These are phyloP conservation scores for Trichoderma virens DNA, from an alignment of 495 filamentous ascomycete species.

Conservation along the genomic window DNA sequence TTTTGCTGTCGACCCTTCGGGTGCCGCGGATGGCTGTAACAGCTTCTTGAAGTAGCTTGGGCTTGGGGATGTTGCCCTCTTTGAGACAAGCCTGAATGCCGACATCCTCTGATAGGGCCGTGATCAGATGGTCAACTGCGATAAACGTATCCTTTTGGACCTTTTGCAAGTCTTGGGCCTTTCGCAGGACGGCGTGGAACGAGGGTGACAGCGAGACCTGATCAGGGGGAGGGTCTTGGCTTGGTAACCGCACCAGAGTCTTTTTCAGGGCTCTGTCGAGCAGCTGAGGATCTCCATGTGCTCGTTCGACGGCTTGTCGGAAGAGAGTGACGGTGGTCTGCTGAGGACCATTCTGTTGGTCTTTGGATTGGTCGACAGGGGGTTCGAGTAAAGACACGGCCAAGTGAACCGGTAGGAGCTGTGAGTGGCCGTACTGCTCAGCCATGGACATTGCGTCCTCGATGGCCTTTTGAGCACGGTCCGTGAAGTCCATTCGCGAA, in stretches of 20 bases:
- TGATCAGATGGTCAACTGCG: conserved; percentile 89
- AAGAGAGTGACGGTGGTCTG: conserved; percentile 68
- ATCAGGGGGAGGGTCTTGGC: conserved; percentile 91
- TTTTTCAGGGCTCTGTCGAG: conserved; percentile 88
- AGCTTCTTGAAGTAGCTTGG: conserved; percentile 80
- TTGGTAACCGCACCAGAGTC: conserved; percentile 78
- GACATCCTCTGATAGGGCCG: conserved; percentile 69
- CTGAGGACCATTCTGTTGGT: conserved; percentile 56
- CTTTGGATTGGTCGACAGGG: conserved; percentile 64
- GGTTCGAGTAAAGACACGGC: conserved; percentile 85
- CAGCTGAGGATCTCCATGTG: conserved; percentile 82
- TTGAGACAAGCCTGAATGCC: conserved; percentile 64
- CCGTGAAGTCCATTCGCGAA: conserved; percentile 75
- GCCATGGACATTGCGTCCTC: conserved; percentile 77
- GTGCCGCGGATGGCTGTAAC: conserved; percentile 86
- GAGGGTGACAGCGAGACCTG: conserved; percentile 68
- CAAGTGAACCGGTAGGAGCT: conserved; percentile 81
- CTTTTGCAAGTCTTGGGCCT: conserved; percentile 84
- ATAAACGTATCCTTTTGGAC: conserved; percentile 93
- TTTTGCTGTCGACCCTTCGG: conserved; percentile 86
- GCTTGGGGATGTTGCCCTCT: conserved; percentile 85
- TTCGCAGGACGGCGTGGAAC: conserved; percentile 71
- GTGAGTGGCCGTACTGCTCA: conserved; percentile 80
- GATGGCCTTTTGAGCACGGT: conserved; percentile 80
- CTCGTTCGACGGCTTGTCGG: conserved; percentile 87